Evolutionary conservation across 2,329 filamentous ascomycete species (phyloP), one percentile per base, ranked within the genome.

Genomic region (Berkeleyomyces rouxiae): DNA sequence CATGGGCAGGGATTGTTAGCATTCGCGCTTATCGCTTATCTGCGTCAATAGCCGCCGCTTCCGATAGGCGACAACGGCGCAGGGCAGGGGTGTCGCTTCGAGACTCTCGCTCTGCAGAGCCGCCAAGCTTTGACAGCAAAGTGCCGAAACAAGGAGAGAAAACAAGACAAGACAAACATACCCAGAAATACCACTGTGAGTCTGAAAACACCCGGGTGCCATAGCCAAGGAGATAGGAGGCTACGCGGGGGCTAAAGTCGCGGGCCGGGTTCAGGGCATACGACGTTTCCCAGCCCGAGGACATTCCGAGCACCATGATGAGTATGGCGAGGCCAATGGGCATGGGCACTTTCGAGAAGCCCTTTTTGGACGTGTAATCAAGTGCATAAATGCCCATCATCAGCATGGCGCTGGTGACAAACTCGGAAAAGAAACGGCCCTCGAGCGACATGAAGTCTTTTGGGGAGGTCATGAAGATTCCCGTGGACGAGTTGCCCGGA

Each of bases 271-370:
- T 89, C 67, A 88, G 87, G 10, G 86, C 86, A 72, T 87, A 89
- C 44, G 86, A 85, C 1, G 86, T 90, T 71, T 89, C 81, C 84
- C 84, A 88, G 5, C 87, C 86, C 67, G 87, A 88, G 69, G 83
- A 86, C 42, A 83, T 82, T n/a, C 85, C 86, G 23, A 89, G 82
- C 7, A 84, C 86, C 69, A 88, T 88, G 66, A 89, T 83, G 58
- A 88, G 75, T 72, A 88, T 88, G 73, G 88, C 86, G 4, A 88
- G 72, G 6, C 76, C 80, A 1, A 89, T 72, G 0, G 85, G 83
- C 63, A 81, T 76, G 13, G 61, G 61, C 62, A 74, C 64, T 1
- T 77, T 74, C 0, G 82, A 81, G 1, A 82, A 82, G 3, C 82
- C 82, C n/a, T 79, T 75, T 53, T 75, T 74, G 66, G 85, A 82